Conservation (phyloP, 495 filamentous ascomycete genomes). For the Neurospora hispaniola region DNA sequence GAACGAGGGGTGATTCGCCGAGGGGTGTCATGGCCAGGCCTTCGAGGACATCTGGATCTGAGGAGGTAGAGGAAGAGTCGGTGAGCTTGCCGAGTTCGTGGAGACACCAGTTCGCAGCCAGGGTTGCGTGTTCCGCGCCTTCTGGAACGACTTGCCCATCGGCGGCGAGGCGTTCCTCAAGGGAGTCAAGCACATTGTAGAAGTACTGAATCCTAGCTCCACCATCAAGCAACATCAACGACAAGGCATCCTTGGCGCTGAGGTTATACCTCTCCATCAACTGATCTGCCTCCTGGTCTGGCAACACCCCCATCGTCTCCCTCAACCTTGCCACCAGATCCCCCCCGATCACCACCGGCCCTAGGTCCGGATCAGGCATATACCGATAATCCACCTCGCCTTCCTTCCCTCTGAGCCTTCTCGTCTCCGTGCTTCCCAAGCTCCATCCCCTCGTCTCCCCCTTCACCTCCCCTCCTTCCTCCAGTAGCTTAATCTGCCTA, state of each 20-base stretch:
- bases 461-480: constrained; percentile 63
- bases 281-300: constrained; percentile 54
- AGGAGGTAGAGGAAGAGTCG: constrained; percentile 6
- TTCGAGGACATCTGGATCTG: too few species aligned
- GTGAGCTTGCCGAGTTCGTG: constrained; percentile 78
- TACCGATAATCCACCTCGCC: constrained; percentile 96
- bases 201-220: constrained; percentile 78
- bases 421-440: constrained; percentile 65
- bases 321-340: constrained; percentile 49
- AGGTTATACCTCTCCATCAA: constrained; percentile 53
- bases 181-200: constrained; percentile 54
- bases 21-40: constrained; percentile 29
- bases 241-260: constrained; percentile 76
- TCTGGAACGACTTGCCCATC: constrained; percentile 11
- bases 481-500: constrained; percentile 72
- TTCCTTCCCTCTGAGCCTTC: constrained; percentile 79
- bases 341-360: constrained; percentile 62
- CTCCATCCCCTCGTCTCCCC: constrained; percentile 95
- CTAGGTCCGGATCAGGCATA: constrained; percentile 94
- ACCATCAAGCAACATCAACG: constrained; percentile 65
- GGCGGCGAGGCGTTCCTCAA: constrained; percentile 33
- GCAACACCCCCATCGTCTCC: constrained; percentile 50
- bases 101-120: constrained; percentile 63
- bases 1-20: constrained; percentile 38
- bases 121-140: constrained; percentile 11